These are phyloP conservation scores for Sinapis alba DNA, from an alignment of 441 rosid genomes.

Conservation along the genomic window DNA sequence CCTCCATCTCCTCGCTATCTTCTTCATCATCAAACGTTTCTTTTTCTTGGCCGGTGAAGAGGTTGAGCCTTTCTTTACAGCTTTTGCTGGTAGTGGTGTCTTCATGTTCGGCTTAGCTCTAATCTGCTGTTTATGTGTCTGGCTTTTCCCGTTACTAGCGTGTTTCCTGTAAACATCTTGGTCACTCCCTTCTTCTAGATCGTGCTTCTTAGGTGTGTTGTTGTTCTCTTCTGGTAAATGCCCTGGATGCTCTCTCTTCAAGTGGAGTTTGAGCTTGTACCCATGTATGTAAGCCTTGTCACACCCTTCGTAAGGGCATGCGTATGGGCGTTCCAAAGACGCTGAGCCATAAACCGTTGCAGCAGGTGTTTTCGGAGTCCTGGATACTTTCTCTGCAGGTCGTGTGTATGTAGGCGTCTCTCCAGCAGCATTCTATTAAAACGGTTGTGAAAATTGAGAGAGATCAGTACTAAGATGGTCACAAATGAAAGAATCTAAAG, in stretches of 20 bases:
- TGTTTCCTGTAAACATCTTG: constrained; percentile 71
- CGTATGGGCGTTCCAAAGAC: constrained; percentile 78
- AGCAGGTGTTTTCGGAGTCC: constrained; percentile 53
- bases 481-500: neutral
- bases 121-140: constrained; percentile 54
- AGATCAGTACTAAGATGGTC: constrained; percentile 4
- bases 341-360: constrained; percentile 59
- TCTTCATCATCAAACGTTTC: constrained; percentile 65
- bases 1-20: constrained; percentile 90
- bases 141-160: constrained; percentile 47
- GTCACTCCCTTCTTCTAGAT: constrained; percentile 77
- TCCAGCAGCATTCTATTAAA: constrained; percentile 51
- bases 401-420: constrained; percentile 72
- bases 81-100: constrained; percentile 67
- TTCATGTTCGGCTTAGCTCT: constrained; percentile 62
- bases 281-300: constrained; percentile 93
- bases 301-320: constrained; percentile 90
- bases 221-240: constrained; percentile 65
- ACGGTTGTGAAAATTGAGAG: neutral
- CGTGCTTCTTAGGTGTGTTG: constrained; percentile 43
- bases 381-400: constrained; percentile 72
- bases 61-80: constrained; percentile 58
- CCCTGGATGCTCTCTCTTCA: constrained; percentile 88
- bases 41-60: constrained; percentile 53
- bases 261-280: constrained; percentile 92